Evolutionary conservation across 257 asterid species (phyloP).

Genomic region (Dorcoceras hygrometricum): DNA sequence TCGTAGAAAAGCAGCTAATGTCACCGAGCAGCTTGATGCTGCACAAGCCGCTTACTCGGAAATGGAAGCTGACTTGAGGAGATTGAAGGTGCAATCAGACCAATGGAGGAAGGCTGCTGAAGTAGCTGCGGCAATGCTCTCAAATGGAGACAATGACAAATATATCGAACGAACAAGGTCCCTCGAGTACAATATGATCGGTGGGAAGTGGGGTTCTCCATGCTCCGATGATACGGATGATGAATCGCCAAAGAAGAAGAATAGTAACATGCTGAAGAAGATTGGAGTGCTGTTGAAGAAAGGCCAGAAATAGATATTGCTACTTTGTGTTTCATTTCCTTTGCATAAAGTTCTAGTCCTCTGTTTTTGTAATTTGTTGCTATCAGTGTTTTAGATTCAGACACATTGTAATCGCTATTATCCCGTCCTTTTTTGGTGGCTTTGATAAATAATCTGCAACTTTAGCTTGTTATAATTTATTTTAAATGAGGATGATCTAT

Average conservation of each 20-base stretch:
- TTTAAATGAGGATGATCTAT: too few species aligned
- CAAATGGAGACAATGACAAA: constrained; percentile 56
- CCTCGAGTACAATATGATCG: constrained; percentile 54
- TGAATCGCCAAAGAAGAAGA: constrained; percentile 74
- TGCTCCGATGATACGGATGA: constrained; percentile 63
- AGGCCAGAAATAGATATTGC: constrained; percentile 52
- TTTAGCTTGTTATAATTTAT: too few species aligned
- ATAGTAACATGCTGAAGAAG: constrained; percentile 81
- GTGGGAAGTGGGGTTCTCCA: constrained; percentile 60
- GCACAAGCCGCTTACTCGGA: constrained; percentile 65
- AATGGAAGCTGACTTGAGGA: constrained; percentile 76
- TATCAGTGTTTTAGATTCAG: not conserved
- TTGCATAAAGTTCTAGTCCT: constrained; percentile 12
- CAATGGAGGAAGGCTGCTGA: constrained; percentile 99
- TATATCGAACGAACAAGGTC: constrained; percentile 55
- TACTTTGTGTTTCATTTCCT: constrained; percentile 23
- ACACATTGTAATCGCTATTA: not conserved
- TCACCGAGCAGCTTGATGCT: constrained; percentile 68
- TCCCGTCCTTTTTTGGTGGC: too few species aligned
- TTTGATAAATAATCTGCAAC: too few species aligned
- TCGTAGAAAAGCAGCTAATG: constrained; percentile 43
- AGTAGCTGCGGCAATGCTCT: constrained; percentile 83
- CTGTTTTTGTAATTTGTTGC: constrained; percentile 12
- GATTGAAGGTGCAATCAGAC: constrained; percentile 81
- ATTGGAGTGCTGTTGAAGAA: constrained; percentile 76